Conservation (phyloP, 2,329 filamentous ascomycete species). For the Myriosclerotinia duriaeana region DNA sequence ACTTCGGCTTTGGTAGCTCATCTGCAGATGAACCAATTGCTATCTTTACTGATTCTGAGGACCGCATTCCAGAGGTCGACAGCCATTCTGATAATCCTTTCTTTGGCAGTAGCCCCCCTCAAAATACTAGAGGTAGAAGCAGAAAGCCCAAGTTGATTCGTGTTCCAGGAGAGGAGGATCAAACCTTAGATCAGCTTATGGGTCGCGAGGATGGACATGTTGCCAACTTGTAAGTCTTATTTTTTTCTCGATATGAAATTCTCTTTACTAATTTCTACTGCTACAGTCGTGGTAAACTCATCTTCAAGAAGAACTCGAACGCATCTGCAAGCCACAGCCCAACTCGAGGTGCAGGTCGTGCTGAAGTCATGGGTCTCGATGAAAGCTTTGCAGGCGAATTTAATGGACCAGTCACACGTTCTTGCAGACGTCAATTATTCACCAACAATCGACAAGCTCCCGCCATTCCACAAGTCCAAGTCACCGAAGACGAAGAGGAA, state of each 20-base stretch:
- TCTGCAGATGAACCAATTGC: conserved; percentile 56
- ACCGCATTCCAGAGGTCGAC: conserved; percentile 70
- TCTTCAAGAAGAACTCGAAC: conserved; percentile 60
- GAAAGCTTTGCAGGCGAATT: conserved; percentile 40
- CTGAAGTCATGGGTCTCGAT: conserved; percentile 41
- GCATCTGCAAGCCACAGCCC: conserved; percentile 27
- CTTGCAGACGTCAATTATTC: conserved; percentile 37
- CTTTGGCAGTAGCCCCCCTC: conserved; percentile 48
- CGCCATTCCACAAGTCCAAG: conserved; percentile 57
- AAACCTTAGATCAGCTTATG: conserved; percentile 51
- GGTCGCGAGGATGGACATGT: conserved; percentile 72
- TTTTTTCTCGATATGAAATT: conserved; percentile 2
- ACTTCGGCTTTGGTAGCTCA: conserved; percentile 56
- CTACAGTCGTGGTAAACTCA: conserved; percentile 72
- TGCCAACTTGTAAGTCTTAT: conserved; percentile 70
- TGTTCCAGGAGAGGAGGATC: conserved; percentile 55
- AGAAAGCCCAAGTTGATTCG: conserved; percentile 55
- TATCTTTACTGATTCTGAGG: conserved; percentile 78
- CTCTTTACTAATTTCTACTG: conserved; percentile 36
- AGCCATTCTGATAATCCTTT: conserved; percentile 71
- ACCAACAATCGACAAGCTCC: conserved; percentile 42
- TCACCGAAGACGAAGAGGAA: conserved; percentile 57
- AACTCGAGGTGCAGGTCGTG: conserved; percentile 28
- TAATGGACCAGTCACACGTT: conserved; percentile 58
- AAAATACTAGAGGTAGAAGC: conserved; percentile 46